Conservation (phyloP, 441 rosid species). For the Populus hybrid region DNA sequence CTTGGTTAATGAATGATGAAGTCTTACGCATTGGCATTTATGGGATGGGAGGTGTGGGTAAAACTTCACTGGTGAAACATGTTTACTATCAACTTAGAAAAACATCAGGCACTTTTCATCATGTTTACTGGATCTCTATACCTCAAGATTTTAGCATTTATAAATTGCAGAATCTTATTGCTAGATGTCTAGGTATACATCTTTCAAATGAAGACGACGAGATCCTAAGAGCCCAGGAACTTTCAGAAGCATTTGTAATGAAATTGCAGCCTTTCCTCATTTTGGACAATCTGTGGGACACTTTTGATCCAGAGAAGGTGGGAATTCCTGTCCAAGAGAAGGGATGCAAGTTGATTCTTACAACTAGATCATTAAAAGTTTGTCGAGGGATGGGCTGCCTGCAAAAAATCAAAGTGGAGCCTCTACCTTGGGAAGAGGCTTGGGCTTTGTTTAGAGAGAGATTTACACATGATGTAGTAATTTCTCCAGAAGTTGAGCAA, state of each 20-base stretch:
- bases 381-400: slow-evolving; percentile 13
- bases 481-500: background rate
- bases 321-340: slow-evolving; percentile 7
- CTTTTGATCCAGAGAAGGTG: background rate
- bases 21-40: slow-evolving; percentile 15
- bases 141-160: slow-evolving; percentile 8
- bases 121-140: slow-evolving; percentile 19
- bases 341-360: slow-evolving; percentile 15
- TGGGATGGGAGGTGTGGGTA: slow-evolving; percentile 11
- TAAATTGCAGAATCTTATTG: slow-evolving; percentile 16
- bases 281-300: slow-evolving; percentile 14
- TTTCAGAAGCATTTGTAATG: background rate
- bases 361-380: slow-evolving; percentile 11
- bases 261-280: slow-evolving; percentile 1
- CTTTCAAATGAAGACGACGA: background rate
- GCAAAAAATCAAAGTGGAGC: slow-evolving; percentile 7
- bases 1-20: slow-evolving; percentile 2
- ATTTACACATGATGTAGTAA: background rate
- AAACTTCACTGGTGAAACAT: slow-evolving; percentile 19
- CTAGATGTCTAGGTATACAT: background rate
- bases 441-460: slow-evolving; percentile 6
- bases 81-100: slow-evolving; percentile 5
- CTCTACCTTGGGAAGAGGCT: slow-evolving; percentile 16
- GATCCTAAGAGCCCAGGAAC: background rate
- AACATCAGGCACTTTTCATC: background rate